These are phyloP conservation scores for Neurospora sp. DNA, from an alignment of 495 filamentous ascomycete species.

Conservation along the genomic window DNA sequence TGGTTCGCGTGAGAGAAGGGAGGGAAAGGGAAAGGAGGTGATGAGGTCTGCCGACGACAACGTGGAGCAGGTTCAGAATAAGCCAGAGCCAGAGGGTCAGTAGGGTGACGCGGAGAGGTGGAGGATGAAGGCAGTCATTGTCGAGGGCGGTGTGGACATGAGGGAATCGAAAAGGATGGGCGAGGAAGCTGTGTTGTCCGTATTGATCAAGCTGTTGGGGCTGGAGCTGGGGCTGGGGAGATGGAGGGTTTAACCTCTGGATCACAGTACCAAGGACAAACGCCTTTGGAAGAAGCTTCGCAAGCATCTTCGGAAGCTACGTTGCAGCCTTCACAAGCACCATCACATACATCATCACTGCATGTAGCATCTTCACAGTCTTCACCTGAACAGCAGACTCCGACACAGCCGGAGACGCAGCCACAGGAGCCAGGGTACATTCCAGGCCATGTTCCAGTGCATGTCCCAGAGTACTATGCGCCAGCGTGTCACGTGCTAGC, in stretches of 20 bases:
- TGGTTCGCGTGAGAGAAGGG: neutral
- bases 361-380: neutral
- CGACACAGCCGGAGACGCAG: neutral
- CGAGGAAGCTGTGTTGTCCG: too few species aligned
- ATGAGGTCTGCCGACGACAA: neutral
- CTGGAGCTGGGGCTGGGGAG: too few species aligned
- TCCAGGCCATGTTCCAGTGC: neutral
- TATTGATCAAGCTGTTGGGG: too few species aligned
- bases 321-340: too few species aligned
- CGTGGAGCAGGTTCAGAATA: neutral
- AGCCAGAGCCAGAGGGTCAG: neutral
- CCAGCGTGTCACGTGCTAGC: neutral
- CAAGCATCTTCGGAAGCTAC: too few species aligned
- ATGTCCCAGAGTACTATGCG: neutral
- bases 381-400: neutral
- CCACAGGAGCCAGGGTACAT: neutral
- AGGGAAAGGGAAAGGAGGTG: neutral
- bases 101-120: neutral
- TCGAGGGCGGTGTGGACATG: too few species aligned
- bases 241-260: too few species aligned
- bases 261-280: too few species aligned
- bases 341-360: too few species aligned
- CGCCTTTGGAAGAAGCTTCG: too few species aligned
- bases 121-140: neutral
- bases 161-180: too few species aligned